phyloP scores from a whole-genome alignment of 768 basidiomycete genomes.

The Mycena chlorophos region DNA sequence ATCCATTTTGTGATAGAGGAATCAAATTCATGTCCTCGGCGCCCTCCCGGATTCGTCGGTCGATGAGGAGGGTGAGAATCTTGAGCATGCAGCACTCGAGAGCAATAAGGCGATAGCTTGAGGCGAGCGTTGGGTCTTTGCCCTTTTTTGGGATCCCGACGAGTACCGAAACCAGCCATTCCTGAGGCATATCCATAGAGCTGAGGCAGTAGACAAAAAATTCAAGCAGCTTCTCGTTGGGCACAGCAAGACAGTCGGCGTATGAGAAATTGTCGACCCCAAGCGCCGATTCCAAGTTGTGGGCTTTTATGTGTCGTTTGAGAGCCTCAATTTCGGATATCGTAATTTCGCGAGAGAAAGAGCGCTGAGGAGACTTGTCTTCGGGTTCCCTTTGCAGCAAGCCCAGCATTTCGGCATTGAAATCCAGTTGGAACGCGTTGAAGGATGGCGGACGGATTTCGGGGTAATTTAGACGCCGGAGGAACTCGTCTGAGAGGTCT shows the following conservation, averaged over 20 bases:
- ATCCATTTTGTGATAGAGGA: conserved; percentile 1
- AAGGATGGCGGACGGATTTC: neutral
- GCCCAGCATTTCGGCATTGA: neutral
- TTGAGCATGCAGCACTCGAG: neutral
- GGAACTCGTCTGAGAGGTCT: neutral
- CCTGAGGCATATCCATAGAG: neutral
- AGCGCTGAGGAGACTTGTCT: neutral
- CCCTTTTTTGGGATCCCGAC: neutral
- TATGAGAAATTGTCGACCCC: conserved; percentile 8
- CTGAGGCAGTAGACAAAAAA: neutral
- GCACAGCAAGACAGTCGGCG: neutral
- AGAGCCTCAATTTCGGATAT: neutral
- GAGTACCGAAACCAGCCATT: neutral
- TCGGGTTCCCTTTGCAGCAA: neutral
- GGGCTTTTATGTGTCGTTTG: conserved; percentile 3
- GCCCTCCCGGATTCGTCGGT: neutral
- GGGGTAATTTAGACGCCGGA: neutral
- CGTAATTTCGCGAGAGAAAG: conserved; percentile 1
- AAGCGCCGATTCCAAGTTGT: neutral
- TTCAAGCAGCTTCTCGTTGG: conserved; percentile 1
- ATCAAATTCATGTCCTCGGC: neutral
- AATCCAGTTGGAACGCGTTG: neutral
- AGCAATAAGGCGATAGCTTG: neutral
- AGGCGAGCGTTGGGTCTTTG: neutral
- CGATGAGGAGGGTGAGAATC: neutral